These are phyloP conservation scores for Camillea tinctor DNA, from an alignment of 2,329 filamentous ascomycete species.

Conservation along the genomic window DNA sequence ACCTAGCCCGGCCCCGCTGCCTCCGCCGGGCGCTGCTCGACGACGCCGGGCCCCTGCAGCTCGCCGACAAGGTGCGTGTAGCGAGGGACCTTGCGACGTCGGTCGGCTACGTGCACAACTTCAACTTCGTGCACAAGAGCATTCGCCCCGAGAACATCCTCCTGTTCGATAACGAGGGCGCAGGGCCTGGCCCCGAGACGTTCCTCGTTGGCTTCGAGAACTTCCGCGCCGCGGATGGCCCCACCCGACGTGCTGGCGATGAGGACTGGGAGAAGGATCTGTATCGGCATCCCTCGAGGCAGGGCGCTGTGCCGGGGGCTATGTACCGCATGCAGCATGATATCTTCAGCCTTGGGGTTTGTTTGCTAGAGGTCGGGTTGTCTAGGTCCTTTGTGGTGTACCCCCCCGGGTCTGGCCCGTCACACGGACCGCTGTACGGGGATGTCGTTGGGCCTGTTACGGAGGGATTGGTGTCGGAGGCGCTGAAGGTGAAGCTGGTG, in stretches of 20 bases:
- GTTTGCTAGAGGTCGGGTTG: slow-evolving; percentile 48
- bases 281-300: slow-evolving; percentile 20
- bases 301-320: slow-evolving; percentile 8
- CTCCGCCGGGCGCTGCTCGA: neutral
- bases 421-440: neutral
- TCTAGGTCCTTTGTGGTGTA: slow-evolving; percentile 33
- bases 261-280: slow-evolving; percentile 13
- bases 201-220: slow-evolving; percentile 15
- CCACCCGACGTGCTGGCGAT: slow-evolving; percentile 10
- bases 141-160: slow-evolving; percentile 9
- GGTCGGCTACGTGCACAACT: slow-evolving; percentile 8
- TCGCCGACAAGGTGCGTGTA: slow-evolving; percentile 1
- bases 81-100: slow-evolving; percentile 9
- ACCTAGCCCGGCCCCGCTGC: neutral
- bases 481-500: slow-evolving; percentile 3
- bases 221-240: slow-evolving; percentile 12
- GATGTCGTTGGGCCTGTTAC: neutral
- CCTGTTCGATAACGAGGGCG: neutral
- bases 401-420: neutral
- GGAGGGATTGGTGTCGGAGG: slow-evolving; percentile 3
- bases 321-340: slow-evolving; percentile 39
- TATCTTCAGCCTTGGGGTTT: slow-evolving; percentile 51
- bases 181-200: neutral
- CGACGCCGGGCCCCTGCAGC: neutral
- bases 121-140: slow-evolving; percentile 12